Conservation (phyloP, 2,329 filamentous ascomycete genomes). For the Cadophora sp. region DNA sequence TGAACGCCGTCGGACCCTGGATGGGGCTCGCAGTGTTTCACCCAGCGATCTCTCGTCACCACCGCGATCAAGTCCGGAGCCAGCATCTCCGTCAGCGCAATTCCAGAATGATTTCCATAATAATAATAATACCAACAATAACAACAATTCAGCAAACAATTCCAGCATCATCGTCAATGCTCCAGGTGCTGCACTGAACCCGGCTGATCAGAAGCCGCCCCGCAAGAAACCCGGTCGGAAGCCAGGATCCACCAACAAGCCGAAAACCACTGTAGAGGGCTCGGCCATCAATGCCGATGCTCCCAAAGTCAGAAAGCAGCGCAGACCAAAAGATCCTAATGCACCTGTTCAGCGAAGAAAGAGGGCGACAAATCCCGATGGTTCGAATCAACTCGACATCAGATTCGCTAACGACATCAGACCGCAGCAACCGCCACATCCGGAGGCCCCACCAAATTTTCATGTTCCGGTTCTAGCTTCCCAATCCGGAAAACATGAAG, state of each 20-base stretch:
- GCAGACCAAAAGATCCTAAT: constrained; percentile 66
- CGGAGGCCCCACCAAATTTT: constrained; percentile 25
- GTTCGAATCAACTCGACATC: constrained; percentile 34
- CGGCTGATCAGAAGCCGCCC: constrained; percentile 33
- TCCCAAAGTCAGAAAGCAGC: constrained; percentile 54
- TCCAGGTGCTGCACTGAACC: constrained; percentile 27
- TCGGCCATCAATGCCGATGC: constrained; percentile 51
- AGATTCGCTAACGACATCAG: constrained; percentile 37
- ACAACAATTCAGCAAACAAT: constrained; percentile 20
- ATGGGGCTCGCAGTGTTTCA: constrained; percentile 30
- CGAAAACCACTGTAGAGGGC: constrained; percentile 46
- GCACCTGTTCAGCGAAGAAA: constrained; percentile 61
- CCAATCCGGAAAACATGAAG: constrained; percentile 48
- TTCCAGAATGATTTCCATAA: constrained; percentile 29
- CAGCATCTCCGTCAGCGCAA: constrained; percentile 52
- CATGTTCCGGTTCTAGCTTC: constrained; percentile 29
- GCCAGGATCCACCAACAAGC: constrained; percentile 58
- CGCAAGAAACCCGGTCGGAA: constrained; percentile 71
- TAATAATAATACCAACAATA: neutral
- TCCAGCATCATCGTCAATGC: constrained; percentile 37
- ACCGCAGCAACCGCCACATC: constrained; percentile 20
- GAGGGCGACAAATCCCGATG: constrained; percentile 52
- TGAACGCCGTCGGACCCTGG: constrained; percentile 24
- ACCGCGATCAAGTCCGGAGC: constrained; percentile 57
- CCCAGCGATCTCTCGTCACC: constrained; percentile 57